phyloP scores from a whole-genome alignment of 257 asterid genomes.

The Nicotiana noctiflora region DNA sequence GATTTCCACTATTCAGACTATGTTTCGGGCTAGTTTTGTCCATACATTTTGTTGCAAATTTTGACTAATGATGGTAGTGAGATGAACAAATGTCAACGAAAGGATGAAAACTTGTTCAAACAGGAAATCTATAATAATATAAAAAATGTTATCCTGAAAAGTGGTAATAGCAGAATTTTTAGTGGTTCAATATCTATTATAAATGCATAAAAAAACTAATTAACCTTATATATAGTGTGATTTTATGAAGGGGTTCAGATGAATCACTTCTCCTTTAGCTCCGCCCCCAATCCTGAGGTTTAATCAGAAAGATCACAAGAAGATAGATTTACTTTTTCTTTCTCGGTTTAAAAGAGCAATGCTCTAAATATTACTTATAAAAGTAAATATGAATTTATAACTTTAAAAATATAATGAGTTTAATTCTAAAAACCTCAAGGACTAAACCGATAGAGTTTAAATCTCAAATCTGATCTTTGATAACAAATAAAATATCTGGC shows the following conservation, averaged over 20 bases:
- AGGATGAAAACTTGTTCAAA: background rate
- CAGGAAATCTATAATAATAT: background rate
- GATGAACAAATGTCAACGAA: background rate
- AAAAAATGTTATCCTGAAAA: background rate
- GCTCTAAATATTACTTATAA: background rate
- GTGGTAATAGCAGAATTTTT: too few species aligned
- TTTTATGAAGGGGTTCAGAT: too few species aligned
- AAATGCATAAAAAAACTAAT: too few species aligned
- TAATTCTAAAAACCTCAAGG: accelerated
- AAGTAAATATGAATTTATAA: too few species aligned
- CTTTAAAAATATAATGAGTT: too few species aligned
- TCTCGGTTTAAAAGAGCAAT: background rate
- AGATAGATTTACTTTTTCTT: background rate
- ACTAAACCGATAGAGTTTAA: too few species aligned
- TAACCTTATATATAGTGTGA: too few species aligned
- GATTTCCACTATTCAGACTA: background rate
- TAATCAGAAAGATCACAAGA: background rate
- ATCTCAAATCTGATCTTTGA: too few species aligned
- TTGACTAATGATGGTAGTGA: background rate
- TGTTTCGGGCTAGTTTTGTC: background rate
- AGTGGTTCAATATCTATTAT: too few species aligned
- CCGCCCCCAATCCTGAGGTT: background rate
- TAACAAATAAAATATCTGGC: background rate
- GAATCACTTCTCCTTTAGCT: too few species aligned
- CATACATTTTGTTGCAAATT: background rate